Evolutionary conservation across 2,329 filamentous ascomycete species (phyloP), one percentile per base, ranked within the genome.

Genomic region (Sporothrix curviconia): DNA sequence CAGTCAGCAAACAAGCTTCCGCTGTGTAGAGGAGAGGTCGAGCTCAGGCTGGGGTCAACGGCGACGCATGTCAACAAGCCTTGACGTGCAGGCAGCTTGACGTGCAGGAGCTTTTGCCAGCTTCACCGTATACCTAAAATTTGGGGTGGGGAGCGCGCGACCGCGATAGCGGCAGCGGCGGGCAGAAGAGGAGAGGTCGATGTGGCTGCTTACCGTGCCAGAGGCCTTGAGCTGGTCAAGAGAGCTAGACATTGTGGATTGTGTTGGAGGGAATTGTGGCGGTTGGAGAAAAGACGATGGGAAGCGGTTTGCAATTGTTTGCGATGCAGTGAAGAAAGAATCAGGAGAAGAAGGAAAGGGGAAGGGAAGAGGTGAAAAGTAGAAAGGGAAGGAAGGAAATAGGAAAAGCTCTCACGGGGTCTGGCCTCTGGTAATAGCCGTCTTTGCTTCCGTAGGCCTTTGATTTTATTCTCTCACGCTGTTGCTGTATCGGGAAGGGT

Each of bases 151-250:
- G 34, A 39, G 47, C 36, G 34, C 34, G 15, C 34, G 34, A 39
- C 22, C 34, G 34, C 49, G 49, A 28, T 54, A 37, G 22, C 28
- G 44, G 44, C 44, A 7, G 7, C 36, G 40, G 40, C 50, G 12
- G 24, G 30, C 12, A 24, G 28, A 19, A 40, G 8, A 32, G 42
- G 15, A 32, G 25, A 32, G 17, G 5, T 89, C n/a, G 43, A 7
- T 32, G 43, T 11, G 19, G 25, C 4, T 51, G 34, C 90, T 77
- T 82, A 95, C 91, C 71, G 94, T 99, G 86, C 94, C 94, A 73
- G 87, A 76, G 80, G 90, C 86, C 84, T 99, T 99, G 75, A 99
- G 85, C 80, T 97, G 92, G 69, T 97, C 94, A 69, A 99, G 88
- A 76, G 92, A 90, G 76, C 79, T 87, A 76, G 90, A 77, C 92